Evolutionary conservation across 2,329 filamentous ascomycete genomes (phyloP).

Genomic region (Penicillium palitans): DNA sequence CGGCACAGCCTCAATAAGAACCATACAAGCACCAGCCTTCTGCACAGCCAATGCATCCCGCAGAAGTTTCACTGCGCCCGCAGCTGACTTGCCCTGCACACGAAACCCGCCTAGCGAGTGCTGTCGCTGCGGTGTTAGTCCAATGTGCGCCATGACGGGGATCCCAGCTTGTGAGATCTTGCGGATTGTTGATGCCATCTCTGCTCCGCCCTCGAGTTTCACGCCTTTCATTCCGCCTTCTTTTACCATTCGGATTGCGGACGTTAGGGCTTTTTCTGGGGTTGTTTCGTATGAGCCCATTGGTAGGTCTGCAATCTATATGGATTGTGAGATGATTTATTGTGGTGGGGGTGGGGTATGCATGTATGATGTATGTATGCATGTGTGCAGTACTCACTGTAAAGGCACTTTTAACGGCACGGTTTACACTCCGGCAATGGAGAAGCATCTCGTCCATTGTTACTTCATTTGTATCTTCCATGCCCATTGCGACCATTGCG

Average conservation of each 20-base stretch:
- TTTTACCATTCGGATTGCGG: slow-evolving; percentile 86
- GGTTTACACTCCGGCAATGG: slow-evolving; percentile 83
- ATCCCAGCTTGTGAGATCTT: slow-evolving; percentile 85
- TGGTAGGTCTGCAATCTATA: slow-evolving; percentile 80
- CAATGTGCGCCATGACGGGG: slow-evolving; percentile 88
- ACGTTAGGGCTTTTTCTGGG: slow-evolving; percentile 78
- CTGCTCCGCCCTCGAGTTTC: slow-evolving; percentile 88
- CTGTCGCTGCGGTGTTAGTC: slow-evolving; percentile 91
- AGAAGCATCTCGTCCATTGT: slow-evolving; percentile 92
- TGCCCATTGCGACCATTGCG: slow-evolving; percentile 93
- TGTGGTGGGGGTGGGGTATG: background rate
- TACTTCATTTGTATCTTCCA: slow-evolving; percentile 93
- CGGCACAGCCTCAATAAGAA: slow-evolving; percentile 88
- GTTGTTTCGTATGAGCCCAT: slow-evolving; percentile 95
- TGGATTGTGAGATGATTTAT: background rate
- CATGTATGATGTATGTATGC: background rate
- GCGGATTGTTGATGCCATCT: slow-evolving; percentile 81
- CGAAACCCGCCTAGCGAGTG: slow-evolving; percentile 89
- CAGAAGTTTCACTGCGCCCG: slow-evolving; percentile 70
- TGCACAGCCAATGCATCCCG: slow-evolving; percentile 89
- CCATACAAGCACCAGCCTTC: slow-evolving; percentile 80
- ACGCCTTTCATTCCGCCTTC: slow-evolving; percentile 81
- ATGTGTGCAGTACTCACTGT: slow-evolving; percentile 57
- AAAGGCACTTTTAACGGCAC: slow-evolving; percentile 78
- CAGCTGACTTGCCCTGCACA: slow-evolving; percentile 84